These are phyloP conservation scores for Dunaliella primolecta DNA, from an alignment of 139 green algal genomes.

Conservation along the genomic window DNA sequence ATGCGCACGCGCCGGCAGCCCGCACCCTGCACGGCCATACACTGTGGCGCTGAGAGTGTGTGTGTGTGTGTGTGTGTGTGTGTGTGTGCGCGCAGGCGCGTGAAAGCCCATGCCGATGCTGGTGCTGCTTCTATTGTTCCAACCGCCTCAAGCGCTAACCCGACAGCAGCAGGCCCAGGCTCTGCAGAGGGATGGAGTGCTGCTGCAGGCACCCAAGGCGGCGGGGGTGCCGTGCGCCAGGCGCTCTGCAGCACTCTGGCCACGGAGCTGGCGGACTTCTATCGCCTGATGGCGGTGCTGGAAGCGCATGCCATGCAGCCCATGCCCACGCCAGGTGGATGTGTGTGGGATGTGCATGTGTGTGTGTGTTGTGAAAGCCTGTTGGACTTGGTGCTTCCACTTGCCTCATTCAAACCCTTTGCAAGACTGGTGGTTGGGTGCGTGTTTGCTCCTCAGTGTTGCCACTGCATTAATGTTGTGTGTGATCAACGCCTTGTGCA, in stretches of 20 bases:
- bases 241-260: slow-evolving; percentile 59
- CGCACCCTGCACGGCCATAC: too few relatives aligned
- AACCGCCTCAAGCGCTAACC: background rate
- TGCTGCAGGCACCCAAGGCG: background rate
- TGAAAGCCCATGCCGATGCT: background rate
- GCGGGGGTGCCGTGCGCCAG: slow-evolving; percentile 54
- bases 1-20: too few relatives aligned
- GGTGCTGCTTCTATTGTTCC: background rate
- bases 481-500: too few relatives aligned
- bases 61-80: too few relatives aligned
- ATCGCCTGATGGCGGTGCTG: slow-evolving; percentile 84
- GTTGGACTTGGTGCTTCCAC: background rate
- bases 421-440: background rate
- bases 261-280: slow-evolving; percentile 75
- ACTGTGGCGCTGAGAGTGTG: too few relatives aligned
- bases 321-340: slow-evolving; percentile 37
- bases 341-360: background rate
- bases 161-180: background rate
- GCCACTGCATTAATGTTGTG: too few relatives aligned
- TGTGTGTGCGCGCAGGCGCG: too few relatives aligned
- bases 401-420: background rate
- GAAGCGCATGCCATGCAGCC: slow-evolving; percentile 59
- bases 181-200: background rate
- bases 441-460: too few relatives aligned
- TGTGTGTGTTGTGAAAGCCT: background rate